These are phyloP conservation scores for Eimeria sp. DNA, from an alignment of 169 alveolate genomes.

Conservation along the genomic window DNA sequence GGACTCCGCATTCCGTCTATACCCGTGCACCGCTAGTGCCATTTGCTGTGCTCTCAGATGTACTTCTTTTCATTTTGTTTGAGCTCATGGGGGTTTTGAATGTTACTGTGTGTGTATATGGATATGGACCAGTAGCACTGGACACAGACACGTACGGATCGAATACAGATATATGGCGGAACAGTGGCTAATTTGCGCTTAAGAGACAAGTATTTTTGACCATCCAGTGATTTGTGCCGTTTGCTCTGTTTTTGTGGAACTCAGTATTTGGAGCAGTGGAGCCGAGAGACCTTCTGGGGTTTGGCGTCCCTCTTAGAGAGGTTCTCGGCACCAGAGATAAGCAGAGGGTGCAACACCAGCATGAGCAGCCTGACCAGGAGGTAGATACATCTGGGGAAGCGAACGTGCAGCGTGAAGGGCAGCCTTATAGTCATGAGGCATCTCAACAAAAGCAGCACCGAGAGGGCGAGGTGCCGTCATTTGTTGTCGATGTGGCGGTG, in stretches of 20 bases:
- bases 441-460: conserved; percentile 16
- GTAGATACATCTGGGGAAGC: background rate
- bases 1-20: background rate
- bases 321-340: conserved; percentile 18
- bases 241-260: background rate
- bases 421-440: background rate
- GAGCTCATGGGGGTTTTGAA: background rate
- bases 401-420: background rate
- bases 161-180: background rate
- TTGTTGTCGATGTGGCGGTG: conserved; percentile 78
- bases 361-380: background rate
- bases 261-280: conserved; percentile 78
- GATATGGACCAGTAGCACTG: background rate
- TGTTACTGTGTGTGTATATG: background rate
- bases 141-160: background rate
- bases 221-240: background rate
- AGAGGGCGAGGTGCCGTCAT: conserved; percentile 21
- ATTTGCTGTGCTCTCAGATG: background rate
- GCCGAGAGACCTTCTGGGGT: conserved; percentile 79
- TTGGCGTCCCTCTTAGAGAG: conserved; percentile 80
- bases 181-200: background rate
- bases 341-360: conserved; percentile 38
- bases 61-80: background rate
- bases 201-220: background rate
- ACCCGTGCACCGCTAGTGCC: background rate